These are phyloP conservation scores for Nothophytophthora sp. DNA, from an alignment of 352 stramenopile species.

Conservation along the genomic window DNA sequence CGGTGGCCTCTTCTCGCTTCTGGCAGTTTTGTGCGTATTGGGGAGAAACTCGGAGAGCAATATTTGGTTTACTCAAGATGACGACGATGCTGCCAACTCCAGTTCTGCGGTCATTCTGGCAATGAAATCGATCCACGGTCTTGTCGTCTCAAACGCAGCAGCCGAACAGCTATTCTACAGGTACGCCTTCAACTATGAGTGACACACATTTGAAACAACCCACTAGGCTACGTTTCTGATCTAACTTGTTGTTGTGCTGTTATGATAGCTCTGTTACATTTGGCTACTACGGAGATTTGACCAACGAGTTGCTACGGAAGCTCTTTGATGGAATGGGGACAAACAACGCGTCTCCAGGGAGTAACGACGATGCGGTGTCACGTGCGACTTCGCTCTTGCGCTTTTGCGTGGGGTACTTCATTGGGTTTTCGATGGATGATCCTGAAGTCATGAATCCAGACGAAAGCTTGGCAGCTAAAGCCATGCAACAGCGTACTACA, in stretches of 20 bases:
- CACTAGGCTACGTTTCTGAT: neutral
- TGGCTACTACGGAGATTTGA: conserved; percentile 19
- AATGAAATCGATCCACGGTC: conserved; percentile 18
- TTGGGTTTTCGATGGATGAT: conserved; percentile 24
- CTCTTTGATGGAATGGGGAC: neutral
- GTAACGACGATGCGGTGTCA: neutral
- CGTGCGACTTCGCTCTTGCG: conserved; percentile 4
- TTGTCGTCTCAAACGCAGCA: conserved; percentile 9
- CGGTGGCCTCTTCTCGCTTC: conserved; percentile 35
- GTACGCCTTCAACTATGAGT: conserved; percentile 5
- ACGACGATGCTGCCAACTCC: neutral
- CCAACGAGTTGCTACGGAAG: conserved; percentile 8
- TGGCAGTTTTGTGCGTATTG: conserved; percentile 45
- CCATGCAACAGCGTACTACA: neutral
- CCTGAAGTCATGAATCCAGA: conserved; percentile 3
- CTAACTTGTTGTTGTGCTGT: conserved; percentile 4
- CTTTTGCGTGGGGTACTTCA: conserved; percentile 25
- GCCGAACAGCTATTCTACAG: conserved; percentile 17
- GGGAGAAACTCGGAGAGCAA: conserved; percentile 7
- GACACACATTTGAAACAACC: neutral
- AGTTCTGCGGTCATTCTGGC: conserved; percentile 7
- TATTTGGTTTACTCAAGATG: neutral
- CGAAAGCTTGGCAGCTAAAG: neutral
- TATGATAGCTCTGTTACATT: conserved; percentile 27
- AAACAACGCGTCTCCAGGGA: neutral